Conservation (phyloP, 306 rosid species). For the Gleditsia sinensis region DNA sequence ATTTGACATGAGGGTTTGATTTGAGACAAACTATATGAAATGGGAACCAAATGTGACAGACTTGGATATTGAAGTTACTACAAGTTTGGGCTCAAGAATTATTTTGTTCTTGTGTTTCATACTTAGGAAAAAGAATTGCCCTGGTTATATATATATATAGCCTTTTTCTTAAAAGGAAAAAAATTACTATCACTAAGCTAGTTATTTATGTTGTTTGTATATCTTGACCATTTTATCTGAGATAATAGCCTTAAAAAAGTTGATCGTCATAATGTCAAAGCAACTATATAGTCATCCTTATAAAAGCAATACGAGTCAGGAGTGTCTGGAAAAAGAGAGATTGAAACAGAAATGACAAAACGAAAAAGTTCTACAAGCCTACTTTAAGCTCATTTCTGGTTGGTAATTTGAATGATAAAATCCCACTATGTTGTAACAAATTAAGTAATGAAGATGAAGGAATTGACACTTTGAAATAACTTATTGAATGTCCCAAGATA, state of each 20-base stretch:
- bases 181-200: too few species aligned
- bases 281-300: slow-evolving; percentile 43
- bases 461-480: slow-evolving; percentile 32
- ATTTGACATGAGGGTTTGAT: too few species aligned
- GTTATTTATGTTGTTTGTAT: not conserved
- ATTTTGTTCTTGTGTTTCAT: too few species aligned
- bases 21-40: too few species aligned
- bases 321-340: not conserved
- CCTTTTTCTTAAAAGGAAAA: too few species aligned
- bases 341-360: slow-evolving; percentile 28
- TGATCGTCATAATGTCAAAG: slow-evolving; percentile 34
- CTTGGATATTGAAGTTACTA: too few species aligned
- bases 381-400: not conserved
- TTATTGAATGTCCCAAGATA: slow-evolving; percentile 94
- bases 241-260: slow-evolving; percentile 55
- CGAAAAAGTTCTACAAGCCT: not conserved
- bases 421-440: not conserved
- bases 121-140: too few species aligned
- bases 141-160: too few species aligned
- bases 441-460: not conserved
- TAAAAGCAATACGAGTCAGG: slow-evolving; percentile 30
- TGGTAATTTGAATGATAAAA: not conserved
- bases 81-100: too few species aligned
- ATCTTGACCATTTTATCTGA: not conserved
- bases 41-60: too few species aligned